Base-by-base conservation (phyloP, 2,329 filamentous ascomycete genomes). In the Colletotrichum lindemuthianum region DNA sequence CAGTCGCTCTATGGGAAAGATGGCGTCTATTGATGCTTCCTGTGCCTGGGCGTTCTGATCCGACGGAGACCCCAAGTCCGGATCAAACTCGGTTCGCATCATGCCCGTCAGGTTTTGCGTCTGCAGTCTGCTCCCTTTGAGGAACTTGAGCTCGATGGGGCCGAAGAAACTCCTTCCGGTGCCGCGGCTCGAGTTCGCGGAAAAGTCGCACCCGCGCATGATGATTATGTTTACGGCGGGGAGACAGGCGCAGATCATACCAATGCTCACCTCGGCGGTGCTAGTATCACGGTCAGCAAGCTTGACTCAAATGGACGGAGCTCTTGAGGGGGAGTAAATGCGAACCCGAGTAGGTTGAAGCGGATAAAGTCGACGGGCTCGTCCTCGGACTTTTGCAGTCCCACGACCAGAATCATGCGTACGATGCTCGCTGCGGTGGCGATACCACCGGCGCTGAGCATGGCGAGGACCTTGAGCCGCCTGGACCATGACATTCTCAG, bases 371-470 rank as follows among this genome's bases (percentile, higher is more conserved):
- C 67, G 2, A 69, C 67, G 1, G 66, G 52, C 33, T 64, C 63
- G 55, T 76, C 73, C 2, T 43, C 2, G 3, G 72, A 72, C 7
- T 68, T 65, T 10, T 69, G 69, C 7, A 74, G 63, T 0, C 50
- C 24, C 2, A 75, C 36, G 3, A 69, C 66, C 2, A 69, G 24
- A 45, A 75, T 70, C 60, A 75, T 59, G 9, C 74, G 71, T 37
- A 73, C 74, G 24, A 76, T 59, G 40, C 72, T 75, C 10, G 74
- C 74, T 0, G 64, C 74, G 1, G 74, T 76, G 10, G 74, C 74
- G 24, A 75, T 43, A 8, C 74, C 74, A 8, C 74, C 73, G 0
- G 73, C 73, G 53, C 72, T 70, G 7, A 76, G 68, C 43, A 76
- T 69, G 13, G 65, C 72, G 12, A 68, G 67, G 7, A 76, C 71